Conservation (phyloP, 78 protist species). For the Dictyostelium firmibasis region DNA sequence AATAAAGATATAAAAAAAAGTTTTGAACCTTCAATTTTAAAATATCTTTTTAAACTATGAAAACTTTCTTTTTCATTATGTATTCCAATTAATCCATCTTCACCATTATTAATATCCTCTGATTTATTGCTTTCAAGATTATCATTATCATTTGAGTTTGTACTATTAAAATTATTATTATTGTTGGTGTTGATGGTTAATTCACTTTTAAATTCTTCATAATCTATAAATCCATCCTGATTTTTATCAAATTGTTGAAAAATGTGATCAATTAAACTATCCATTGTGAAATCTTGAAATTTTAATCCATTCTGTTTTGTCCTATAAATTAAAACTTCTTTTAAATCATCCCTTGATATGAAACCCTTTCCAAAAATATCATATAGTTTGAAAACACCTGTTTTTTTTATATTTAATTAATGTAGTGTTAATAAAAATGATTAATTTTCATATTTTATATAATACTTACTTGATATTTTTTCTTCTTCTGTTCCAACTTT, state of each 20-base stretch:
- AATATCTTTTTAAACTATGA: slow-evolving; percentile 25
- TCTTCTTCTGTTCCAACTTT: slow-evolving; percentile 50
- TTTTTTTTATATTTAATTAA: too few relatives aligned
- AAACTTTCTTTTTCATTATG: neutral
- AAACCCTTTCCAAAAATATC: slow-evolving; percentile 46
- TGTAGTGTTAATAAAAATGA: too few relatives aligned
- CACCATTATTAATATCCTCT: neutral
- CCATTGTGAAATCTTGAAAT: slow-evolving; percentile 42
- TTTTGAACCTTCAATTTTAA: slow-evolving; percentile 60
- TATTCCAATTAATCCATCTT: neutral
- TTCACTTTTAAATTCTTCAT: slow-evolving; percentile 31
- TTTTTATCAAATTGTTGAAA: slow-evolving; percentile 71
- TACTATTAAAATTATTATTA: neutral
- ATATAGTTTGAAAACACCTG: slow-evolving; percentile 32
- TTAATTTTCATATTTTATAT: neutral
- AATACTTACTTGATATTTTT: slow-evolving; percentile 10
- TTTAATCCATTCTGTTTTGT: slow-evolving; percentile 29
- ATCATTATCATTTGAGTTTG: neutral
- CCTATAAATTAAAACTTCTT: slow-evolving; percentile 13
- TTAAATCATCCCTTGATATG: slow-evolving; percentile 35
- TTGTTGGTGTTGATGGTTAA: neutral
- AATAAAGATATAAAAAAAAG: neutral
- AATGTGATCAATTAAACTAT: slow-evolving; percentile 29
- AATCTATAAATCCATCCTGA: slow-evolving; percentile 44
- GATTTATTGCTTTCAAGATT: neutral